These are phyloP conservation scores for Huntiella savannae DNA, from an alignment of 2,329 filamentous ascomycete species.

Conservation along the genomic window DNA sequence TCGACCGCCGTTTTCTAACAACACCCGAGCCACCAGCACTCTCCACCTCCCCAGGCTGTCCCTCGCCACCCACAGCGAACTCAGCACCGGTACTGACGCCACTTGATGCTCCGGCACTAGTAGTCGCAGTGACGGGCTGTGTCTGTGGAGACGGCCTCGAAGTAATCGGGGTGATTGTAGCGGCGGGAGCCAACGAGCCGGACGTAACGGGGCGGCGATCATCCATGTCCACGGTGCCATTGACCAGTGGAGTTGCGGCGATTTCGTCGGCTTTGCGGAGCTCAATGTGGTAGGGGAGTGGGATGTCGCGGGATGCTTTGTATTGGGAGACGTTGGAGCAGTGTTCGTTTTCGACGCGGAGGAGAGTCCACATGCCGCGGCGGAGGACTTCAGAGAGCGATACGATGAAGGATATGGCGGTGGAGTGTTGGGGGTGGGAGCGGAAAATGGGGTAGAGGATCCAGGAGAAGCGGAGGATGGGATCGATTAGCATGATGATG, in stretches of 20 bases:
- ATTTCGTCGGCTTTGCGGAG: conserved; percentile 11
- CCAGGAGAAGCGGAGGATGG: conserved; percentile 81
- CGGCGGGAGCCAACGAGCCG: background rate
- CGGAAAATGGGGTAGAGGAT: conserved; percentile 80
- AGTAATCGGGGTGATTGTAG: background rate
- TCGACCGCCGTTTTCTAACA: conserved; percentile 12
- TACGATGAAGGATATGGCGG: conserved; percentile 61
- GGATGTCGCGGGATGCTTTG: conserved; percentile 74
- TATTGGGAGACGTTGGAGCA: conserved; percentile 80
- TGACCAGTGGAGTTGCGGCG: background rate
- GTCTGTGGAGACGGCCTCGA: too few species aligned
- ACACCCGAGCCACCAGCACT: conserved; percentile 1
- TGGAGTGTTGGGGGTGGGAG: conserved; percentile 62
- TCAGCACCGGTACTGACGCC: background rate
- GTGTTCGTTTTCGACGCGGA: conserved; percentile 95
- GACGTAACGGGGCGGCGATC: background rate
- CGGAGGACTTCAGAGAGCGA: conserved; percentile 63
- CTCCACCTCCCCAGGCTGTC: conserved; percentile 1
- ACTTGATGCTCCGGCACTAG: background rate
- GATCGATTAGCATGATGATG: conserved; percentile 61
- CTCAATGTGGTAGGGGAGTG: conserved; percentile 57
- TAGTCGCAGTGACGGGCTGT: background rate
- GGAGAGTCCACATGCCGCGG: conserved; percentile 74
- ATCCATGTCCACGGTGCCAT: background rate
- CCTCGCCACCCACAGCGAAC: background rate